Evolutionary conservation across 768 basidiomycete species (phyloP).

Genomic region (Russula foetens): DNA sequence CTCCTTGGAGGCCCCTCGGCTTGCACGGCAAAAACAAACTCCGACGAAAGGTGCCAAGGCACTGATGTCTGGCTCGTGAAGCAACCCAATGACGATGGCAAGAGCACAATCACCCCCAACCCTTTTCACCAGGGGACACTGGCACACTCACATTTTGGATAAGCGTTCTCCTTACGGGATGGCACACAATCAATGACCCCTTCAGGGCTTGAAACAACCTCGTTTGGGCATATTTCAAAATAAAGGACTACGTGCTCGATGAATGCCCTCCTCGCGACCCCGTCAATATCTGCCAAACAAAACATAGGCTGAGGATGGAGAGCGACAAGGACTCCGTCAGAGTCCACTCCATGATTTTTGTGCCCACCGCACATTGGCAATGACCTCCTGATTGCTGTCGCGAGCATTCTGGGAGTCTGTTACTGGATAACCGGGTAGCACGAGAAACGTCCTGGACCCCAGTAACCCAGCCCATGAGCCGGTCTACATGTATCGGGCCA

Average conservation of each 20-base stretch:
- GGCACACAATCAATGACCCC: slow-evolving; percentile 16
- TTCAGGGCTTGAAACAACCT: slow-evolving; percentile 12
- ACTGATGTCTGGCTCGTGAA: too few relatives aligned
- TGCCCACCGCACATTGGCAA: neutral
- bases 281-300: neutral
- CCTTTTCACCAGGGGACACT: neutral
- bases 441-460: too few relatives aligned
- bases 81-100: neutral
- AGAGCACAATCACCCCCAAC: neutral
- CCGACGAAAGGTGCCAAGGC: too few relatives aligned
- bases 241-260: neutral
- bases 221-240: neutral
- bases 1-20: too few relatives aligned
- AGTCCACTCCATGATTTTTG: neutral
- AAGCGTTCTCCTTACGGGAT: neutral
- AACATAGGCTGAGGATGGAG: neutral
- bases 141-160: neutral
- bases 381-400: neutral
- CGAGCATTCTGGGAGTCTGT: neutral
- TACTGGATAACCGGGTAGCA: neutral
- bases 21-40: too few relatives aligned
- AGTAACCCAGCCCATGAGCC: neutral
- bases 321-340: slow-evolving; percentile 1
- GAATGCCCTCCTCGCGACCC: neutral
- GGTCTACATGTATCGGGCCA: neutral